Evolutionary conservation across 805 yeast species (phyloP).

Genomic region (Pichia nakasei): DNA sequence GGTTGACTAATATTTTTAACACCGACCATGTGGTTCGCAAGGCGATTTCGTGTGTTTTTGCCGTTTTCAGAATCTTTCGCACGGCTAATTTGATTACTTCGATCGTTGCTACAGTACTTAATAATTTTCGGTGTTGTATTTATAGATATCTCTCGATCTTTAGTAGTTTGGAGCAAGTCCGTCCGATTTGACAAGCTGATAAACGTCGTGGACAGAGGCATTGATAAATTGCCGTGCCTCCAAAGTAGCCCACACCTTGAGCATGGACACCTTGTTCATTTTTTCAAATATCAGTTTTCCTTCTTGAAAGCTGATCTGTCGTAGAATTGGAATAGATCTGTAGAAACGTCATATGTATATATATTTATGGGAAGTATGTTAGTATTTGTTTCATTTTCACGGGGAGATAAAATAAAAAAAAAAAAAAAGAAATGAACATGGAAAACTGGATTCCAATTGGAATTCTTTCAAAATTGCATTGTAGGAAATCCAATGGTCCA

Average conservation of each 20-base stretch:
- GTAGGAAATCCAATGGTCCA: conserved; percentile 31
- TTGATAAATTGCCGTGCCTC: conserved; percentile 82
- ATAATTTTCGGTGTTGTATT: too few species aligned
- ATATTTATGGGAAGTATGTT: conserved; percentile 1
- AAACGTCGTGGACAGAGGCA: conserved; percentile 72
- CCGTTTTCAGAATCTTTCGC: too few species aligned
- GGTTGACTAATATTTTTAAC: too few species aligned
- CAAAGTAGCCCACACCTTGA: conserved; percentile 83
- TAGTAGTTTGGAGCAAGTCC: conserved; percentile 51
- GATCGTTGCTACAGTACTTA: too few species aligned
- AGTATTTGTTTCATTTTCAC: conserved; percentile 5
- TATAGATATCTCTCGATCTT: too few species aligned
- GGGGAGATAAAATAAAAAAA: background rate
- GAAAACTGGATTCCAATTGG: background rate
- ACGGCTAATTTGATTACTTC: too few species aligned
- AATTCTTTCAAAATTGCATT: conserved; percentile 10
- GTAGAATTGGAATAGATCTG: conserved; percentile 75
- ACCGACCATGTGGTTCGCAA: too few species aligned
- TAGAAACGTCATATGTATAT: background rate
- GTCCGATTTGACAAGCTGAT: conserved; percentile 52
- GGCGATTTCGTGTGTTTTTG: too few species aligned
- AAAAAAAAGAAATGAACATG: background rate
- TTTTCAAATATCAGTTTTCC: conserved; percentile 48
- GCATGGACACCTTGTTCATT: conserved; percentile 65
- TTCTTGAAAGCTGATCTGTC: conserved; percentile 71